phyloP scores from a whole-genome alignment of 2,329 filamentous ascomycete species.

The Trichoderma sp. region DNA sequence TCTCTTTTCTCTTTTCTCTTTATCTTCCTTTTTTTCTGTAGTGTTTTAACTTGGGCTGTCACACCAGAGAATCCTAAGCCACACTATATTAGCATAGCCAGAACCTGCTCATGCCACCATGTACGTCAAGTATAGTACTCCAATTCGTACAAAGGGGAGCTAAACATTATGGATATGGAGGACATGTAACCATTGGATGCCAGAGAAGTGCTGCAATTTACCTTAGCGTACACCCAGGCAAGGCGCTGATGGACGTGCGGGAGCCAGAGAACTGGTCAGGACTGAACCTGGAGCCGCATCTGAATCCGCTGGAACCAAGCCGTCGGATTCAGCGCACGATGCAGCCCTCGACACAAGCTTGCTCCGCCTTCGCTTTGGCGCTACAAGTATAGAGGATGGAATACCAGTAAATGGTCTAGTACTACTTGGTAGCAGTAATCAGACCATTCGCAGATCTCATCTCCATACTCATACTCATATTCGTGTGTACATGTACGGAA shows the following conservation, averaged over 20 bases:
- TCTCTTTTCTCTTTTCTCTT: neutral
- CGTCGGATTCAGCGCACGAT: neutral
- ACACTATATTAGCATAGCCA: neutral
- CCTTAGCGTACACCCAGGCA: neutral
- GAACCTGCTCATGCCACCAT: too few relatives aligned
- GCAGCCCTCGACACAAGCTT: neutral
- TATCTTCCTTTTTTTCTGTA: too few relatives aligned
- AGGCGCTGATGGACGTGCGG: neutral
- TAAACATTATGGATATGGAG: too few relatives aligned
- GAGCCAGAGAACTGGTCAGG: neutral
- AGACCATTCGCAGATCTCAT: neutral
- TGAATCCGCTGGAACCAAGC: neutral
- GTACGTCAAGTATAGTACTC: too few relatives aligned
- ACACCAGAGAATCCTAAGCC: neutral
- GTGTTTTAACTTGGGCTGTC: neutral
- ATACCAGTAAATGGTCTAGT: too few relatives aligned
- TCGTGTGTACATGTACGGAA: neutral
- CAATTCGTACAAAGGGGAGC: neutral
- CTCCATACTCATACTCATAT: neutral
- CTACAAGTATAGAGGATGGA: neutral
- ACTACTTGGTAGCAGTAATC: too few relatives aligned
- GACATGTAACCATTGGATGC: too few relatives aligned
- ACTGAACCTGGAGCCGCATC: neutral
- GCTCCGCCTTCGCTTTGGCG: neutral
- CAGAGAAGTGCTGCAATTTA: neutral